These are phyloP conservation scores for Saururus chinensis DNA, from an alignment of 164 flowering plant genomes.

Conservation along the genomic window DNA sequence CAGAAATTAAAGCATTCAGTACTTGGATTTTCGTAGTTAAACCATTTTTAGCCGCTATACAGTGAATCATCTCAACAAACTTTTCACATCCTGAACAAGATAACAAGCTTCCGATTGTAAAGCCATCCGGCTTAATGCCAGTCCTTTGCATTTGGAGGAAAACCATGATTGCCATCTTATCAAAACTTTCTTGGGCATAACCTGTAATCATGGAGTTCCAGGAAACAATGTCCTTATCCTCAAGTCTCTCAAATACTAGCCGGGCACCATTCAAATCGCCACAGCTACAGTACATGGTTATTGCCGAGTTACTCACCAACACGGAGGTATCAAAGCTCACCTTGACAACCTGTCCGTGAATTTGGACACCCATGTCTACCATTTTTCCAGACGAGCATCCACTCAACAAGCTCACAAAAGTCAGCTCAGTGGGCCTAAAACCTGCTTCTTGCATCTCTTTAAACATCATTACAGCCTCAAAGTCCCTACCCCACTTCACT, in stretches of 20 bases:
- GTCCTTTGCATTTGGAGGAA: slow-evolving; percentile 43
- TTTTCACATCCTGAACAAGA: slow-evolving; percentile 26
- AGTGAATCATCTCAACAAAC: slow-evolving; percentile 40
- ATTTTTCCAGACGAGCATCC: slow-evolving; percentile 23
- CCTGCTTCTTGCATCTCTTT: slow-evolving; percentile 31
- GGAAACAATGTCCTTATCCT: slow-evolving; percentile 16
- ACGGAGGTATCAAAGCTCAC: slow-evolving; percentile 35
- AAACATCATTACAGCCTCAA: slow-evolving; percentile 43
- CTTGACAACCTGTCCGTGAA: slow-evolving; percentile 45
- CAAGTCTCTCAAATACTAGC: slow-evolving; percentile 10
- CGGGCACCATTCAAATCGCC: slow-evolving; percentile 23
- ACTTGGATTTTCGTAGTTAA: slow-evolving; percentile 36
- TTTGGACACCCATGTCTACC: slow-evolving; percentile 25
- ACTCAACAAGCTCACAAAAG: slow-evolving; percentile 56
- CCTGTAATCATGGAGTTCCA: slow-evolving; percentile 43
- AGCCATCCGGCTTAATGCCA: slow-evolving; percentile 52
- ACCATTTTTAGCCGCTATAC: slow-evolving; percentile 33
- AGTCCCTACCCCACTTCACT: slow-evolving; percentile 28
- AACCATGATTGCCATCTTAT: slow-evolving; percentile 24
- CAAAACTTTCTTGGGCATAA: slow-evolving; percentile 29
- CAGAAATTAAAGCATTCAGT: slow-evolving; percentile 55
- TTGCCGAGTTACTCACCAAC: slow-evolving; percentile 56
- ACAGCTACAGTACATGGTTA: slow-evolving; percentile 28
- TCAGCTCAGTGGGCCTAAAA: too few species aligned
- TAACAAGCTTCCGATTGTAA: slow-evolving; percentile 56